Evolutionary conservation across 345 rosid genomes (phyloP), one percentile per base, ranked within the genome.

Genomic region (Hibiscus syriacus): DNA sequence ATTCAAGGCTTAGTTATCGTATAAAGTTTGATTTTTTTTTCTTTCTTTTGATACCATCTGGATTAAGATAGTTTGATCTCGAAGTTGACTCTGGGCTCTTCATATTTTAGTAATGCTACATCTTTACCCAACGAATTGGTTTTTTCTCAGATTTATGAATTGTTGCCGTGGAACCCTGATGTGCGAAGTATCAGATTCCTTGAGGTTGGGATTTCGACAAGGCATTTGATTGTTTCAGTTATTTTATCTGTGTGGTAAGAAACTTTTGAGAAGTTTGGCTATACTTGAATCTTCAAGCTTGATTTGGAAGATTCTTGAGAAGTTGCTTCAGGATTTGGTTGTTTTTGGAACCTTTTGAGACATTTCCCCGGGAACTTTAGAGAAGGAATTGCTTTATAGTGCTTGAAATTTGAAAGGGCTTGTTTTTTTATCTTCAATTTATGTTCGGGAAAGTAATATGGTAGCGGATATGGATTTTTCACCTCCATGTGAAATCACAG

Each of bases 401-500:
- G 7, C 41, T 38, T 38, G 11, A 38, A 43, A 12, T 2, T 63
- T 63, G 52, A 5, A 54, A 65, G 70, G 74, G 48, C 68, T 61
- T 19, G n/a, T 10, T n/a, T 55, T 22, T 26, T 55, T 30, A 67
- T 20, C 2, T 10, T 61, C 41, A 16, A 43, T 76, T 70, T 69
- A 80, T 87, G 89, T 82, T 85, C 76, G 66, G 55, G 66, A 60
- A 61, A 62, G 74, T 76, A 67, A 64, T 69, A 80, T 80, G 86
- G 86, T 81, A 11, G 81, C 84, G 22, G 85, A 82, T 64, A 80
- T 84, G 85, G 92, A 85, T 78, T 83, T 84, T 57, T 80, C 96
- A 13, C 80, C 82, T 71, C 67, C 83, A 60, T 48, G 76, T 68
- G 48, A 74, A 29, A 70, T 79, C 12, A 61, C 82, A 67, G 95